Base-by-base conservation (phyloP, 441 rosid genomes). In the Adansonia grandidieri region DNA sequence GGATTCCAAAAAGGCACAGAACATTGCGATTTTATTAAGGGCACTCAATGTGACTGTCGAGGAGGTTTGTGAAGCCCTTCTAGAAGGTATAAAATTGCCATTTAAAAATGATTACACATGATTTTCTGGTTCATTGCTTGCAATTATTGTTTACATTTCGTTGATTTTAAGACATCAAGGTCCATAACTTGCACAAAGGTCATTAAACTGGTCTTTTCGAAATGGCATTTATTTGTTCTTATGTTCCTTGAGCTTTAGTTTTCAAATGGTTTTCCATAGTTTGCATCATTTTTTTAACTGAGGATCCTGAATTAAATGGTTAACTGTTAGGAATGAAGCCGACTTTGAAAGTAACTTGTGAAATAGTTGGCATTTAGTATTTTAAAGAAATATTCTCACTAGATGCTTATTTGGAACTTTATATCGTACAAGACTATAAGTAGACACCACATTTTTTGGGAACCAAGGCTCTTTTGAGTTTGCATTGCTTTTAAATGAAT, bases 1-100 rank as follows among this genome's bases (percentile, higher is more conserved):
- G 78, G 99, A 93, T 76, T 93, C 99, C 22, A 91, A 91, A 80
- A 96, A 91, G 82, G 92, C 97, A 1, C 98, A 94, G 84, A 96
- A 96, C 83, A 92, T 96, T 80, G 97, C 99, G 0, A 96, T 96
- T 78, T 69, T 88, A 86, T 89, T 96, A 19, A 86, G 93, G 22
- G 98, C 99, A 8, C 85, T 93, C 73, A 90, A 93, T 76, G 98
- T 96, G 77, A 96, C 99, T 53, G 82, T 88, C 8, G 99, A 96
- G 87, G 98, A 96, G 88, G 98, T 96, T 77, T 92, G 95, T 75
- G 98, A 96, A 63, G 97, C 93, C 24, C 98, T 96, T 76, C 77
- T 92, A 58, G 99, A 96, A 91, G 99, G 99, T 95, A 88, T 76
- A 58, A 19, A 6, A 28, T 54, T 74, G 70, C 13, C 61, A 80